Percentiles rank a stretch among this genome's conserved stretches.
Conservation (phyloP, 2,329 filamentous ascomycete species). For the Emergomyces africanus region DNA sequence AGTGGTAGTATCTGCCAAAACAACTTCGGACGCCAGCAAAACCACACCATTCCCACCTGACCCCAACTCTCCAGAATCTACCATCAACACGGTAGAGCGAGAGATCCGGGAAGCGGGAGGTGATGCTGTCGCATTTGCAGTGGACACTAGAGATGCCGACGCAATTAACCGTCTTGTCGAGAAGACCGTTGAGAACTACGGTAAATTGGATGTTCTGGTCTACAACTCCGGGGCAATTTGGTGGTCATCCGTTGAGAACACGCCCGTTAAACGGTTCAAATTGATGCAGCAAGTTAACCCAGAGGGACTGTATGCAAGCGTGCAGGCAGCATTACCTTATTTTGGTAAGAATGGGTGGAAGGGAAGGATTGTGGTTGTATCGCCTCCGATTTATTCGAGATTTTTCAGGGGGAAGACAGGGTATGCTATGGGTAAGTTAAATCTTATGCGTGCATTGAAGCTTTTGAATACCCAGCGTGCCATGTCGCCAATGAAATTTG, state of each 20-base stretch:
- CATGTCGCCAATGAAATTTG: not conserved
- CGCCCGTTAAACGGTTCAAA: constrained; percentile 62
- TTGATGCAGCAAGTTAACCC: constrained; percentile 65
- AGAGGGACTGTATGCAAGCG: constrained; percentile 59
- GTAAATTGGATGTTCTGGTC: constrained; percentile 57
- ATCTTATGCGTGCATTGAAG: not conserved
- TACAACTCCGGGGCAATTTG: constrained; percentile 82
- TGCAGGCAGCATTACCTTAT: constrained; percentile 57
- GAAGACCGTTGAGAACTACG: constrained; percentile 45
- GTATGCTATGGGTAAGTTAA: constrained; percentile 51
- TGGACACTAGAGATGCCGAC: constrained; percentile 55
- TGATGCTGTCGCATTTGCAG: constrained; percentile 50
- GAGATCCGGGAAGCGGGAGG: constrained; percentile 58
- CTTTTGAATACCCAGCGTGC: not conserved
- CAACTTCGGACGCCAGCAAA: constrained; percentile 49
- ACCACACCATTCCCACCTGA: constrained; percentile 55
- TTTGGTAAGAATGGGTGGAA: constrained; percentile 43
- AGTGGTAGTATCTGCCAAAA: constrained; percentile 71
- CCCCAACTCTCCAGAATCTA: constrained; percentile 61
- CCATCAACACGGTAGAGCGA: constrained; percentile 65
- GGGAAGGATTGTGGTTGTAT: constrained; percentile 63
- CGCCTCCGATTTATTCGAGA: constrained; percentile 71
- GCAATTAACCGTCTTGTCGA: constrained; percentile 50
- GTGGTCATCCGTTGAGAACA: constrained; percentile 64
- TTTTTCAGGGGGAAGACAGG: constrained; percentile 80